phyloP scores from a whole-genome alignment of 2,329 filamentous ascomycete genomes.

The Pseudogymnoascus sp. region DNA sequence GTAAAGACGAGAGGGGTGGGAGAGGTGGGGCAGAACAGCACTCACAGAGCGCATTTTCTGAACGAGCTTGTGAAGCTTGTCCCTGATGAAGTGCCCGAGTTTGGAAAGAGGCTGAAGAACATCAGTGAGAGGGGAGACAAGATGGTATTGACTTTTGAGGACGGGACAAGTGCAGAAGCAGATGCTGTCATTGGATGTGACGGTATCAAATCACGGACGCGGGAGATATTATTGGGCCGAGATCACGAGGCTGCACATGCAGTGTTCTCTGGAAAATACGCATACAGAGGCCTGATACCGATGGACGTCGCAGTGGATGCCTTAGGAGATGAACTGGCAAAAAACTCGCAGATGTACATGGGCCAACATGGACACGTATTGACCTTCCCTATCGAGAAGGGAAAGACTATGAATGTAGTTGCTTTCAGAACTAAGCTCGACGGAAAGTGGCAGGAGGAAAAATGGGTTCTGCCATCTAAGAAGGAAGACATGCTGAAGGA shows the following conservation, averaged over 20 bases:
- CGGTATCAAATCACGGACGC: conserved; percentile 51
- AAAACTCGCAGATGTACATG: conserved; percentile 31
- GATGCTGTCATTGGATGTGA: conserved; percentile 52
- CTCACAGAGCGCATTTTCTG: conserved; percentile 27
- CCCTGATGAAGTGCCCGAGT: conserved; percentile 29
- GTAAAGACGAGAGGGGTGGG: background rate
- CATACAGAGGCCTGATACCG: conserved; percentile 49
- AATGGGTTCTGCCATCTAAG: conserved; percentile 34
- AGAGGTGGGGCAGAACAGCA: conserved; percentile 21
- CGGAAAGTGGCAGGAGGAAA: conserved; percentile 29
- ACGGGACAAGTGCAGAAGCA: conserved; percentile 37
- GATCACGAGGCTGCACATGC: conserved; percentile 16
- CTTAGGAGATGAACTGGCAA: conserved; percentile 38
- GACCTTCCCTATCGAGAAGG: background rate
- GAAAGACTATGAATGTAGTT: conserved; percentile 36
- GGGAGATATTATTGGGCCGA: conserved; percentile 44
- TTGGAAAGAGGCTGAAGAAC: conserved; percentile 31
- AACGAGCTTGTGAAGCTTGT: conserved; percentile 30
- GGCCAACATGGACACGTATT: background rate
- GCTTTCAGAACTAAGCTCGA: conserved; percentile 33
- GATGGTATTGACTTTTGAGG: conserved; percentile 33
- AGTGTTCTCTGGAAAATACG: conserved; percentile 48
- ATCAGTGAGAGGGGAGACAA: conserved; percentile 23
- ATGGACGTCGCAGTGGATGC: conserved; percentile 41
- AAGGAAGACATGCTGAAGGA: conserved; percentile 32